phyloP scores from a whole-genome alignment of 495 filamentous ascomycete species.

The Elasticomyces elasticus region DNA sequence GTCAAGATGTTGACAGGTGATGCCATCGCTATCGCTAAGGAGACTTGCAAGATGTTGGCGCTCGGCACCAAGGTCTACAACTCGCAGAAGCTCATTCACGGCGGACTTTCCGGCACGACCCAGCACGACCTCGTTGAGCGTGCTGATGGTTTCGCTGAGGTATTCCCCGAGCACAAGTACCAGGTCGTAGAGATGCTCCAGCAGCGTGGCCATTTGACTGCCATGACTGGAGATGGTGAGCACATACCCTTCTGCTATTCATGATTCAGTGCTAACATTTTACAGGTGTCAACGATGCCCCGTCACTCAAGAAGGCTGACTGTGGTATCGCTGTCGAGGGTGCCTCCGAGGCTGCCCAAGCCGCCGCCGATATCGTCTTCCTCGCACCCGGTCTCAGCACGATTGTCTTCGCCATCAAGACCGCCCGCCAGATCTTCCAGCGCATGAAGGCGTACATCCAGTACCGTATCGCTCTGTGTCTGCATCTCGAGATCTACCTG shows the following conservation, averaged over 20 bases:
- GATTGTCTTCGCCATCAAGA: conserved; percentile 69
- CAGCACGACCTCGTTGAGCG: conserved; percentile 69
- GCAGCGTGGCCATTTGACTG: conserved; percentile 63
- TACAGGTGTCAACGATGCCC: conserved; percentile 60
- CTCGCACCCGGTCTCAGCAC: conserved; percentile 67
- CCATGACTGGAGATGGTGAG: conserved; percentile 58
- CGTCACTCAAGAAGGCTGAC: conserved; percentile 63
- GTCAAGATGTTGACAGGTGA: conserved; percentile 78
- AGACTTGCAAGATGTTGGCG: conserved; percentile 73
- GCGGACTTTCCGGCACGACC: conserved; percentile 60
- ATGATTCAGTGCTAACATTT: conserved; percentile 6
- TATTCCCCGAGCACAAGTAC: conserved; percentile 71
- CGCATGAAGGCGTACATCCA: conserved; percentile 76
- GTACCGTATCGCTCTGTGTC: conserved; percentile 69
- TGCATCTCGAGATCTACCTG: conserved; percentile 69
- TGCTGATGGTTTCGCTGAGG: conserved; percentile 67
- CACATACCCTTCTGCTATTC: not conserved
- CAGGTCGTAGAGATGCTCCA: conserved; percentile 69
- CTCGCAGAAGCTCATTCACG: conserved; percentile 63
- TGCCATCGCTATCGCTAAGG: conserved; percentile 68
- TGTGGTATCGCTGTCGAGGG: conserved; percentile 72
- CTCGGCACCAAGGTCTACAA: conserved; percentile 71
- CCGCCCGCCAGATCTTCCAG: conserved; percentile 71
- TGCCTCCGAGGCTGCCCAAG: conserved; percentile 66
- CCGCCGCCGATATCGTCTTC: conserved; percentile 71